These are phyloP conservation scores for Taphrina confusa DNA, from an alignment of 1,139 yeast species.

Conservation along the genomic window DNA sequence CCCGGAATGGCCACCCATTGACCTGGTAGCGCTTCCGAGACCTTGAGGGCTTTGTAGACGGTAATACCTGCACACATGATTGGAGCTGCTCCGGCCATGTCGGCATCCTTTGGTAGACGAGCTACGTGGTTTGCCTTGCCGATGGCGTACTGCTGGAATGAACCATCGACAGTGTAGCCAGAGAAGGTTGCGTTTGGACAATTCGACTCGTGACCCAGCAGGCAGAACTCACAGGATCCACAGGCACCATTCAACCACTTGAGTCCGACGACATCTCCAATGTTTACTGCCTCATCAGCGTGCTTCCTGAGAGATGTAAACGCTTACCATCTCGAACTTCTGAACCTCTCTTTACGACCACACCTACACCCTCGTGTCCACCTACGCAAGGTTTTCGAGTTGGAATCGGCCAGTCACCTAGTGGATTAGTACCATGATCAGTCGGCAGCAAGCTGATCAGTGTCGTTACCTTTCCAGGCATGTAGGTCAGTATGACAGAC, in stretches of 20 bases:
- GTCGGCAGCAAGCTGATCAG: not conserved
- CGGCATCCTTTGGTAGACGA: conserved; percentile 53
- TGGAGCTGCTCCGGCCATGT: conserved; percentile 18
- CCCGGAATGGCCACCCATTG: conserved; percentile 82
- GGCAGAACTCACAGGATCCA: conserved; percentile 27
- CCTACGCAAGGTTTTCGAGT: conserved; percentile 30
- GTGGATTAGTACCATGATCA: not conserved
- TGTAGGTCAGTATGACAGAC: conserved; percentile 66
- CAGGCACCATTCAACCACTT: conserved; percentile 33
- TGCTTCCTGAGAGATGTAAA: not conserved
- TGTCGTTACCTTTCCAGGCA: conserved; percentile 30
- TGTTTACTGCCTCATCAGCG: not conserved
- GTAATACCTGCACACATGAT: conserved; percentile 73
- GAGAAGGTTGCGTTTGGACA: conserved; percentile 22
- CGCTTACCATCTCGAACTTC: conserved; percentile 17
- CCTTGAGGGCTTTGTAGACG: conserved; percentile 78
- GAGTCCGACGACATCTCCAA: conserved; percentile 30
- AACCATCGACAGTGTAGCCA: conserved; percentile 80
- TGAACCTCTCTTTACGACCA: conserved; percentile 12
- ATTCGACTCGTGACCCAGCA: conserved; percentile 29
- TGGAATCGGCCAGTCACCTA: conserved; percentile 32
- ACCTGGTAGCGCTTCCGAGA: conserved; percentile 66
- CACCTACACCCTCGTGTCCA: conserved; percentile 34
- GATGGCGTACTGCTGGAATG: conserved; percentile 81
- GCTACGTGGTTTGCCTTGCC: conserved; percentile 89